phyloP scores from a whole-genome alignment of 2,329 filamentous ascomycete species.

The Sporothrix brunneoviolacea region DNA sequence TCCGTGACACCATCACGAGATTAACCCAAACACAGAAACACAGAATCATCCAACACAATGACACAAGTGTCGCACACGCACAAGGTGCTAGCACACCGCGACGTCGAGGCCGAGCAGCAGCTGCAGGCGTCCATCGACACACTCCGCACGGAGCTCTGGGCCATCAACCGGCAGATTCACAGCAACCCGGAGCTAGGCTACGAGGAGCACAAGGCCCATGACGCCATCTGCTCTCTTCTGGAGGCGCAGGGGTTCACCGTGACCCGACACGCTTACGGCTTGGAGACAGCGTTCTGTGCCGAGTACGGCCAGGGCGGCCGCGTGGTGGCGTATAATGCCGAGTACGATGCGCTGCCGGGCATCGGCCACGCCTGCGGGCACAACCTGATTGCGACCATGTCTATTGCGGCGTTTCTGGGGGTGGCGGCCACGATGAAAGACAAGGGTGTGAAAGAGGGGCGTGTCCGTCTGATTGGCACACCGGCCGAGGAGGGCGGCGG shows the following conservation, averaged over 20 bases:
- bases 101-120: conserved; percentile 1
- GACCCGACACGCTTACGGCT: conserved; percentile 41
- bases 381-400: conserved; percentile 35
- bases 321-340: conserved; percentile 20
- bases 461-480: background rate
- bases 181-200: conserved; percentile 43
- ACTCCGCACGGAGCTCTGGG: background rate
- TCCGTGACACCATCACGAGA: too few species aligned
- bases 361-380: conserved; percentile 38
- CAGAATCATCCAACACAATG: too few species aligned
- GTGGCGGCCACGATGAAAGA: background rate
- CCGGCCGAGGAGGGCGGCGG: conserved; percentile 6
- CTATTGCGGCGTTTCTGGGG: conserved; percentile 17
- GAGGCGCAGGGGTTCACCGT: conserved; percentile 37
- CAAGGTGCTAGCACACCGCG: background rate
- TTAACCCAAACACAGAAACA: too few species aligned
- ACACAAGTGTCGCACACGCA: too few species aligned
- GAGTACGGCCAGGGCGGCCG: conserved; percentile 16
- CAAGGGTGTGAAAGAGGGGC: background rate
- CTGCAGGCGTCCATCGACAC: background rate
- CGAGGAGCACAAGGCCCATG: conserved; percentile 44
- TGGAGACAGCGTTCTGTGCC: conserved; percentile 44
- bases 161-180: conserved; percentile 23
- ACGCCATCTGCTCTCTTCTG: conserved; percentile 38
- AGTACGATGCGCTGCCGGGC: conserved; percentile 26